Base-by-base conservation (phyloP, 192 early-diverging fungal genomes). In the Gaertneriomyces sp. region DNA sequence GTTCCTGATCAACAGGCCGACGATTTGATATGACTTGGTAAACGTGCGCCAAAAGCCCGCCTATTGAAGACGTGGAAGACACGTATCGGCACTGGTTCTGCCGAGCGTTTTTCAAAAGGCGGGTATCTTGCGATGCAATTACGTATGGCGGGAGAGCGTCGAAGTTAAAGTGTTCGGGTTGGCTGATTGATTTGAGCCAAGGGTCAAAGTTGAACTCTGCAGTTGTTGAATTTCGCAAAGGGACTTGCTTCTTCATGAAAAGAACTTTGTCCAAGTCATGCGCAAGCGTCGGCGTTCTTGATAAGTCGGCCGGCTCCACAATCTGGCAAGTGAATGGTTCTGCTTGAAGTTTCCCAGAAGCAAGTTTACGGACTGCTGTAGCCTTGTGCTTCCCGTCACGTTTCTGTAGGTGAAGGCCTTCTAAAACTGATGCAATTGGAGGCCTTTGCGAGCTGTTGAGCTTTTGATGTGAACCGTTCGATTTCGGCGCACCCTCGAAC, bases 31-130 rank as follows among this genome's bases (percentile, higher is more conserved):
- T 74, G 42, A 81, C 65, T 66, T 88, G 89, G 59, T 90, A 91
- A 52, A 92, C 68, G 16, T 95, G 89, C 4, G 90, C 83, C 3
- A 97, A 68, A 3, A 87, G 67, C 11, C 82, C 71, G 19, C 90
- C 89, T 67, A 93, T 88, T 4, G 92, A 94, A 12, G 93, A 95
- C 2, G 94, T 97, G n/a, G 93, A 95, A 12, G 91, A 88, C 19
- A 85, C 77, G 79, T 89, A 97, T 58, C 72, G 76, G 59, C 70
- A 66, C 0, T 79, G 74, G 44, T 78, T 65, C 4, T 68, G 25
- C 17, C 69, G 71, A 0, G 91, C 85, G 10, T 41, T 17, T 40
- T 53, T 1, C 49, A 17, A 51, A 51, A 39, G 54, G 54, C 54
- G 20, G 39, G 39, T 56, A 25, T 96, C 94, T 58, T 80, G 66